Percentiles rank a stretch among this genome's conserved stretches.
Evolutionary conservation across 805 yeast genomes (phyloP).

Genomic region (Hanseniaspora lindneri): DNA sequence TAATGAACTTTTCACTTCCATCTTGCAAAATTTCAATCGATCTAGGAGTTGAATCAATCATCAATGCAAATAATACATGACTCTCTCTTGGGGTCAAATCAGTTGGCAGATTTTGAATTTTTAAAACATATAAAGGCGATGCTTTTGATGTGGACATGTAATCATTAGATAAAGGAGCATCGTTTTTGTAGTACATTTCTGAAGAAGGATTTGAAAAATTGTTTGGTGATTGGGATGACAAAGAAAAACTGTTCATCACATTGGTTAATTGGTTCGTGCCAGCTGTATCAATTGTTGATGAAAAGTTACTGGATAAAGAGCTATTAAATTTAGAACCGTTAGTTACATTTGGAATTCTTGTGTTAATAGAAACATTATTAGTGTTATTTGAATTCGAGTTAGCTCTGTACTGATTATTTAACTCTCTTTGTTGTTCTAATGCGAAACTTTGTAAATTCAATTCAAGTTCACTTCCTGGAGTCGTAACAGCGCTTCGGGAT

Average conservation of each 20-base stretch:
- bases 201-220: background rate
- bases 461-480: slow-evolving; percentile 7
- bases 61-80: slow-evolving; percentile 48
- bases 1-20: slow-evolving; percentile 24
- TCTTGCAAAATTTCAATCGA: slow-evolving; percentile 34
- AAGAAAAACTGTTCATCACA: background rate
- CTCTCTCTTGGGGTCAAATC: slow-evolving; percentile 60
- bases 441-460: background rate
- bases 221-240: background rate
- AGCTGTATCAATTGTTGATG: background rate
- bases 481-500: background rate
- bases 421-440: background rate
- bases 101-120: slow-evolving; percentile 45
- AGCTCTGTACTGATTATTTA: background rate
- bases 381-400: too few species aligned
- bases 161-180: background rate
- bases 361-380: too few species aligned
- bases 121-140: slow-evolving; percentile 1
- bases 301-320: background rate
- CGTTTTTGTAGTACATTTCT: background rate
- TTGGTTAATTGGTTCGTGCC: background rate
- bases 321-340: background rate
- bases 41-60: slow-evolving; percentile 50
- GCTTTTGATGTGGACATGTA: background rate
- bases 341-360: too few species aligned